These are phyloP conservation scores for Fusarium sarcochroum DNA, from an alignment of 2,329 filamentous ascomycete genomes.

Conservation along the genomic window DNA sequence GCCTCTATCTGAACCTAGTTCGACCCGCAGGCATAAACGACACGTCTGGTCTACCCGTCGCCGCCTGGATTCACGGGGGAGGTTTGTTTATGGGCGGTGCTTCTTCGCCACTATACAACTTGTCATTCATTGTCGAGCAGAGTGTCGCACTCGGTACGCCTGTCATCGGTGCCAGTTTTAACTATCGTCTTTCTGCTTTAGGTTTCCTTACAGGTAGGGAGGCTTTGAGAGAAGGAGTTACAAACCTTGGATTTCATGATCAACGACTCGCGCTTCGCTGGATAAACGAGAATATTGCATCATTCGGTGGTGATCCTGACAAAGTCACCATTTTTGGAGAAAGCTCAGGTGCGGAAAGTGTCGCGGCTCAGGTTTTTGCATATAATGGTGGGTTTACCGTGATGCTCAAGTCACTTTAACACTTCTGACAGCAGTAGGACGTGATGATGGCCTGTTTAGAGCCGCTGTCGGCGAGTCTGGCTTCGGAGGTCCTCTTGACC, in stretches of 20 bases:
- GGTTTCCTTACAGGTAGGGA: slow-evolving; percentile 61
- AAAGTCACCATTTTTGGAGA: slow-evolving; percentile 67
- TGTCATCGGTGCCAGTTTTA: slow-evolving; percentile 63
- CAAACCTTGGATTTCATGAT: slow-evolving; percentile 65
- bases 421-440: slow-evolving; percentile 40
- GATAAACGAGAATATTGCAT: slow-evolving; percentile 62
- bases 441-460: slow-evolving; percentile 66
- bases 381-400: slow-evolving; percentile 51
- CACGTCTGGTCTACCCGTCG: slow-evolving; percentile 64
- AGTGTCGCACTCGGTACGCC: slow-evolving; percentile 61
- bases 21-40: slow-evolving; percentile 63
- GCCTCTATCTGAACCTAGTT: slow-evolving; percentile 73
- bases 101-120: slow-evolving; percentile 68
- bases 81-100: slow-evolving; percentile 52
- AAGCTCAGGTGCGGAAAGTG: slow-evolving; percentile 59
- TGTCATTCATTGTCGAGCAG: slow-evolving; percentile 69
- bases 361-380: slow-evolving; percentile 29
- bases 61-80: slow-evolving; percentile 70
- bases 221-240: slow-evolving; percentile 57
- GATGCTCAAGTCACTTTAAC: fast-evolving
- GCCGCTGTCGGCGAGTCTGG: slow-evolving; percentile 65
- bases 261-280: slow-evolving; percentile 63
- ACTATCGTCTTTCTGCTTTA: slow-evolving; percentile 64
- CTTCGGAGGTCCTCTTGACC: slow-evolving; percentile 52
- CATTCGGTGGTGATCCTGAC: slow-evolving; percentile 60